Conservation (phyloP, 148 eudicot genomes). For the Fagopyrum esculentum region DNA sequence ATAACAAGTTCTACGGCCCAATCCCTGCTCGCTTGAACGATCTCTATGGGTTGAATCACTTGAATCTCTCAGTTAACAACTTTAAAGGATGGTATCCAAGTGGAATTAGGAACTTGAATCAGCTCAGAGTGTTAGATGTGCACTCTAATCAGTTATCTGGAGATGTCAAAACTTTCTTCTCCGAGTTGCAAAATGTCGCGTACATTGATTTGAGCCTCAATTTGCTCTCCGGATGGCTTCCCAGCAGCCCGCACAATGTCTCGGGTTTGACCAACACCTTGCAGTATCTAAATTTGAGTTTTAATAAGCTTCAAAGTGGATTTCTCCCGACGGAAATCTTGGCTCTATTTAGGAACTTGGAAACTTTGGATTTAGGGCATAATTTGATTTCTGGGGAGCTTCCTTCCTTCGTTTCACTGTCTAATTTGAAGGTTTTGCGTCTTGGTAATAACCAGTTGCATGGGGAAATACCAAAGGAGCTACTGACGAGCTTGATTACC, state of each 20-base stretch:
- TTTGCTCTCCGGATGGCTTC: constrained; percentile 50
- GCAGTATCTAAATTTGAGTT: constrained; percentile 56
- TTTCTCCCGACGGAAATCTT: constrained; percentile 43
- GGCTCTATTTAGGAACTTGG: constrained; percentile 57
- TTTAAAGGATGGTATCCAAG: constrained; percentile 52
- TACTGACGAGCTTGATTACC: constrained; percentile 46
- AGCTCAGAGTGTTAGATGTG: constrained; percentile 63
- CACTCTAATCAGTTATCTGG: constrained; percentile 53
- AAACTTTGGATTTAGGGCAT: constrained; percentile 66
- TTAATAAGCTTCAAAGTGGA: constrained; percentile 47
- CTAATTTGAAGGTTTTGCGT: constrained; percentile 57
- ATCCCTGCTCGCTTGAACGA: constrained; percentile 59
- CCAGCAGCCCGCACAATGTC: constrained; percentile 25
- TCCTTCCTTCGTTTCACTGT: constrained; percentile 47
- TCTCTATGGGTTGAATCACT: constrained; percentile 49
- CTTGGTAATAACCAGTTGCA: constrained; percentile 48
- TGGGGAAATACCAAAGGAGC: constrained; percentile 57
- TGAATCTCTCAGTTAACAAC: constrained; percentile 66
- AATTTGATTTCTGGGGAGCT: constrained; percentile 65
- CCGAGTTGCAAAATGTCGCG: constrained; percentile 52
- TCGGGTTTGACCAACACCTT: constrained; percentile 62
- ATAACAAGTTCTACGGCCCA: constrained; percentile 64
- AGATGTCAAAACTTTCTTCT: constrained; percentile 42
- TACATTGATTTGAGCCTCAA: constrained; percentile 72
- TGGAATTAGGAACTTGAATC: constrained; percentile 62